Evolutionary conservation across 2,329 filamentous ascomycete genomes (phyloP).

Genomic region (Sporothrix schenckii): DNA sequence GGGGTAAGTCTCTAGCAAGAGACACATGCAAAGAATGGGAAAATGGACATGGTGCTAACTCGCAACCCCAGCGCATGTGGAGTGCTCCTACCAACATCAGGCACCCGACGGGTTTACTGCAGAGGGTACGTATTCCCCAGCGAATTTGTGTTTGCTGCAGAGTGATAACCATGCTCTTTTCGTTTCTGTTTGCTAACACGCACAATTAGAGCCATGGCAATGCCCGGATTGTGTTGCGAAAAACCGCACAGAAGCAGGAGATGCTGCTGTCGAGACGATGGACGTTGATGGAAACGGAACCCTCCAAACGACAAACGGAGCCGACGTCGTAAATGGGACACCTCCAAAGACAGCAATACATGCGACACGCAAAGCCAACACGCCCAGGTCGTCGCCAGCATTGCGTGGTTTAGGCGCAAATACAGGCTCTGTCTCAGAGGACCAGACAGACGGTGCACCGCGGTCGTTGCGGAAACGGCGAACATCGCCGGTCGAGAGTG

Average conservation of each 20-base stretch:
- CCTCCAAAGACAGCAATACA: slow-evolving; percentile 34
- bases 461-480: slow-evolving; percentile 82
- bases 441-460: slow-evolving; percentile 71
- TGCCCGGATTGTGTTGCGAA: slow-evolving; percentile 54
- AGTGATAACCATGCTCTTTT: neutral
- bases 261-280: slow-evolving; percentile 37
- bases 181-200: neutral
- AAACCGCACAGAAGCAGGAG: slow-evolving; percentile 39
- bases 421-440: slow-evolving; percentile 74
- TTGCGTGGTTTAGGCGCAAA: slow-evolving; percentile 62
- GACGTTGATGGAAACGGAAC: slow-evolving; percentile 34
- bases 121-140: neutral
- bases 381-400: slow-evolving; percentile 70
- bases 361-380: slow-evolving; percentile 56
- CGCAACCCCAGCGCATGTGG: neutral
- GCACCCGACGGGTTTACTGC: neutral
- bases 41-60: neutral
- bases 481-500: slow-evolving; percentile 68
- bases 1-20: slow-evolving; percentile 12
- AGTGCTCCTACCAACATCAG: neutral
- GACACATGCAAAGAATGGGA: neutral
- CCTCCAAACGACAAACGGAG: slow-evolving; percentile 1
- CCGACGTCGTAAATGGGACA: slow-evolving; percentile 42
- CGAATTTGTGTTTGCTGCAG: neutral
- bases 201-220: slow-evolving; percentile 49